Percentiles rank a stretch among this genome's conserved stretches.
phyloP scores from a whole-genome alignment of 768 basidiomycete species.

The Auriculariales sp. region DNA sequence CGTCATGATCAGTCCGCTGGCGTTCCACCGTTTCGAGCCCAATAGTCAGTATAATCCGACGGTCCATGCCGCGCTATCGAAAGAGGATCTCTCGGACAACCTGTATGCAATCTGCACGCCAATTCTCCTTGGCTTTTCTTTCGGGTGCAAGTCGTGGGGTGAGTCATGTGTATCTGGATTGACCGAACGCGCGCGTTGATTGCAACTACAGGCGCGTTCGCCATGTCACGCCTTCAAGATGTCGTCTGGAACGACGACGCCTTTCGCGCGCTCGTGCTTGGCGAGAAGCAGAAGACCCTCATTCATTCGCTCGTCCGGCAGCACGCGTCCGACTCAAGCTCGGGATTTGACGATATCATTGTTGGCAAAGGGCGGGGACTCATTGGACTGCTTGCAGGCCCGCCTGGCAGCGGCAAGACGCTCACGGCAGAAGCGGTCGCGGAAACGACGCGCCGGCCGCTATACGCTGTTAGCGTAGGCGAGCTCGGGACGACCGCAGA shows the following conservation, averaged over 20 bases:
- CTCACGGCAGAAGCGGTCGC: constrained; percentile 9
- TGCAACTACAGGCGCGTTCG: constrained; percentile 2
- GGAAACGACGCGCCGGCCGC: constrained; percentile 15
- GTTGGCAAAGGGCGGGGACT: constrained; percentile 8
- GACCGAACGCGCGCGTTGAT: too few relatives aligned
- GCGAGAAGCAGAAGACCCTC: not conserved
- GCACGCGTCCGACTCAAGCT: constrained; percentile 1
- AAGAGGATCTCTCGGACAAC: constrained; percentile 11
- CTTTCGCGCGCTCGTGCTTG: not conserved
- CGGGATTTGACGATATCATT: not conserved
- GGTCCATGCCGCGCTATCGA: constrained; percentile 9
- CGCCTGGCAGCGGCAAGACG: constrained; percentile 5
- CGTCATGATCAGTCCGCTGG: constrained; percentile 15
- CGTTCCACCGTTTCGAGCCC: constrained; percentile 14
- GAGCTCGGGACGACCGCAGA: constrained; percentile 18
- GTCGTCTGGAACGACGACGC: constrained; percentile 4
- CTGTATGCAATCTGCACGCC: constrained; percentile 16
- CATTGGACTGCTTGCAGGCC: constrained; percentile 5
- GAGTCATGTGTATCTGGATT: constrained; percentile 3
- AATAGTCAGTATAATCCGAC: constrained; percentile 9
- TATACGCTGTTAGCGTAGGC: constrained; percentile 19
- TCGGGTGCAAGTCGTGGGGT: constrained; percentile 18
- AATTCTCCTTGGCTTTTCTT: constrained; percentile 13
- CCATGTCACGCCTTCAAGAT: not conserved
- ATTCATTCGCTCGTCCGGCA: constrained; percentile 2